Evolutionary conservation across 805 yeast species (phyloP), one percentile per base, ranked within the genome.

Genomic region (Kodamaea fukazawae): DNA sequence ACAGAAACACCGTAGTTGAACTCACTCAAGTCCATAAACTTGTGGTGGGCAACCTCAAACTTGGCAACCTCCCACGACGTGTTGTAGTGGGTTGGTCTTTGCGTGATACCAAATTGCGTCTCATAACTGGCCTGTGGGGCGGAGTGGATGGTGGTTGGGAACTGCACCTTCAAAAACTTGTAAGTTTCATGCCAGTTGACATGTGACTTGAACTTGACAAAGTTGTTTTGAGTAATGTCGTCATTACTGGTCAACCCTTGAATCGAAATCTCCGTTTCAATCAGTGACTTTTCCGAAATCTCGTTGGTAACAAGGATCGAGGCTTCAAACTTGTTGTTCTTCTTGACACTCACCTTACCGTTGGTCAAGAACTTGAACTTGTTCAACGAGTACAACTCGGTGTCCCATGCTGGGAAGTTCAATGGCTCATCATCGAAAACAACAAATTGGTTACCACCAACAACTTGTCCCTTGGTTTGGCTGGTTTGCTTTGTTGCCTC

Each of bases 31-130:
- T 91, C 99, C 51, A 95, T 91, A 65, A 87, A 91, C 56, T 86
- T 86, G 61, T 93, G 99, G 54, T 85, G 88, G 55, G 96, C 86
- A 8, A 89, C 96, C 63, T 91, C 99, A 61, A 91, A 91, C 60
- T 89, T 90, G 42, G 98, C 98, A 25, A 84, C 83, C 55, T 91
- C 99, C 98, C 98, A 91, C 1, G 87, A 70, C 0, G 99, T 91
- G 59, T 91, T 93, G 67, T 72, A 91, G 62, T 91, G 97, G 0
- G 98, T 91, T 34, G 98, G 96, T 49, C 98, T 78, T 53, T 77
- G 81, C 4, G 96, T 91, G 33, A 86, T 63, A 39, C 99, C 99
- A 63, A 86, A 91, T 60, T 90, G 96, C 2, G 97, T 89, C 61
- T 91, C 99, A 60, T 87, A 93, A 42, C 81, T 78, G 2, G 96